A percentile compares a stretch with the other conserved stretches of the same genome.
Conservation (phyloP, 176 grass and related monocot genomes). For the Sorghum bicolor region Sorghum_bicolor_NCBIv3 NC_012871.2:16852001-16852500, state of each 20-base stretch:
- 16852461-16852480: background rate
- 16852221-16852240: too few species aligned
- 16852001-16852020: background rate
- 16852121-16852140: background rate
- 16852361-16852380: background rate
- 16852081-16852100: too few species aligned
- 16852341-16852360: background rate
- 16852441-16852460: background rate
- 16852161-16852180: background rate
- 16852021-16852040: too few species aligned
- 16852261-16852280: background rate
- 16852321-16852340: constrained; percentile 7
- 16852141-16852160: background rate
- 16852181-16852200: too few species aligned
- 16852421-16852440: background rate
- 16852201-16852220: background rate
- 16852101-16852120: too few species aligned
- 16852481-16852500: background rate
- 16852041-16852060: background rate
- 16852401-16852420: too few species aligned
- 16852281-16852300: background rate
- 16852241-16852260: too few species aligned
- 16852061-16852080: constrained; percentile 24
- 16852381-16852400: background rate
- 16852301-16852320: background rate